phyloP scores from a whole-genome alignment of 257 asterid species.

The Paraleonurus japonicus region DNA sequence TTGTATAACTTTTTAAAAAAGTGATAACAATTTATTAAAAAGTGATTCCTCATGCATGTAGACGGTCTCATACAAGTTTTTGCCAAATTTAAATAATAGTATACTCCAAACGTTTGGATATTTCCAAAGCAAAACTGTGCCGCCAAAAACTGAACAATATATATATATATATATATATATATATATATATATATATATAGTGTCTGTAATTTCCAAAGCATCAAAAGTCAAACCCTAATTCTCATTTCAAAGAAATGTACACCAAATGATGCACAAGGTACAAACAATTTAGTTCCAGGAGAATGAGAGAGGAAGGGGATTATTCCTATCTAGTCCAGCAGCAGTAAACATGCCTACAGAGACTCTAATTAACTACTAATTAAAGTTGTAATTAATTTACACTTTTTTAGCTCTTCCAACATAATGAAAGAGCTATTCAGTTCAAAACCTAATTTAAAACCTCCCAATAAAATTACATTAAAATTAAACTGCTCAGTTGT shows the following conservation, averaged over 20 bases:
- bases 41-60: too few relatives aligned
- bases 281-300: neutral
- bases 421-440: neutral
- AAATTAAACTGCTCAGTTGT: slow-evolving; percentile 46
- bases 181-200: too few relatives aligned
- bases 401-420: slow-evolving; percentile 11
- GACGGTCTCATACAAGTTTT: too few relatives aligned
- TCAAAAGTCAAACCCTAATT: slow-evolving; percentile 28
- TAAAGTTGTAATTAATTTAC: slow-evolving; percentile 24
- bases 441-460: too few relatives aligned
- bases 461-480: too few relatives aligned
- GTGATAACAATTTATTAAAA: too few relatives aligned
- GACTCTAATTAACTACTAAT: slow-evolving; percentile 1
- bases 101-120: neutral
- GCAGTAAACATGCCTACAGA: neutral
- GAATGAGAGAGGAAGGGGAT: neutral
- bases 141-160: slow-evolving; percentile 5
- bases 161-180: too few relatives aligned
- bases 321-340: slow-evolving; percentile 19
- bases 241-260: slow-evolving; percentile 31
- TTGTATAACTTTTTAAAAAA: too few relatives aligned
- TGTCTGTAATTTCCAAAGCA: slow-evolving; percentile 19
- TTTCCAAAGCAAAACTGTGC: slow-evolving; percentile 21
- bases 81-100: neutral
- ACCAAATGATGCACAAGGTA: slow-evolving; percentile 21